A percentile compares a stretch with the other conserved stretches of the same genome.
Evolutionary conservation across 2,329 filamentous ascomycete species (phyloP).

Genomic region (Fusarium hostae): DNA sequence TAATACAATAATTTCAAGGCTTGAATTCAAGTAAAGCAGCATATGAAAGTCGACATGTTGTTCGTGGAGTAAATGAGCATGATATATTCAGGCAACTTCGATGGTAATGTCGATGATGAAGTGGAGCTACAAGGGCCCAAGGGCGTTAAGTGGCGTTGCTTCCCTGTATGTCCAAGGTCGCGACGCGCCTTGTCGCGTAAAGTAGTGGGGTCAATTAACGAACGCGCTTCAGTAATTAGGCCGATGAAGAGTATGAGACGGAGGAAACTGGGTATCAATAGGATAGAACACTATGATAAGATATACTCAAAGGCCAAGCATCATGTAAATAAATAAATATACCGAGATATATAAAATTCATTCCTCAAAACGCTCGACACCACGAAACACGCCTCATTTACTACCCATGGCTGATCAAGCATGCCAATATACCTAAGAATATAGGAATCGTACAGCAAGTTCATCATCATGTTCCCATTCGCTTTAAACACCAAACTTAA

Average conservation of each 20-base stretch:
- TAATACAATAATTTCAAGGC: background rate
- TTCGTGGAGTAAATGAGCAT: background rate
- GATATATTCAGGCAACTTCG: conserved; percentile 12
- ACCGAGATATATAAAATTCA: conserved; percentile 24
- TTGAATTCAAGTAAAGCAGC: background rate
- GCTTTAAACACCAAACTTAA: conserved; percentile 26
- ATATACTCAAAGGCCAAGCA: background rate
- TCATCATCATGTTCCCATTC: conserved; percentile 34
- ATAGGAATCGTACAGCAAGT: conserved; percentile 32
- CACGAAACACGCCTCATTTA: conserved; percentile 29
- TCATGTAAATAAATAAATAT: conserved; percentile 7
- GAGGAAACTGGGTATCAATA: background rate
- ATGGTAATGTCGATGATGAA: conserved; percentile 18
- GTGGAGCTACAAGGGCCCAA: conserved; percentile 29
- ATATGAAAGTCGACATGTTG: conserved; percentile 15
- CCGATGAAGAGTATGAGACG: background rate
- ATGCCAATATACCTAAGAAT: conserved; percentile 16
- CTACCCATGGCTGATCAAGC: conserved; percentile 19
- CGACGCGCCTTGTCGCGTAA: conserved; percentile 44
- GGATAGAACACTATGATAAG: background rate
- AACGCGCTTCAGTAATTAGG: background rate
- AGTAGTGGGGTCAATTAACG: conserved; percentile 9
- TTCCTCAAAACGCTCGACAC: conserved; percentile 13
- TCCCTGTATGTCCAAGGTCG: background rate
- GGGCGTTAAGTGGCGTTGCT: conserved; percentile 37